phyloP scores from a whole-genome alignment of 768 basidiomycete species.

The Mycena pura region DNA sequence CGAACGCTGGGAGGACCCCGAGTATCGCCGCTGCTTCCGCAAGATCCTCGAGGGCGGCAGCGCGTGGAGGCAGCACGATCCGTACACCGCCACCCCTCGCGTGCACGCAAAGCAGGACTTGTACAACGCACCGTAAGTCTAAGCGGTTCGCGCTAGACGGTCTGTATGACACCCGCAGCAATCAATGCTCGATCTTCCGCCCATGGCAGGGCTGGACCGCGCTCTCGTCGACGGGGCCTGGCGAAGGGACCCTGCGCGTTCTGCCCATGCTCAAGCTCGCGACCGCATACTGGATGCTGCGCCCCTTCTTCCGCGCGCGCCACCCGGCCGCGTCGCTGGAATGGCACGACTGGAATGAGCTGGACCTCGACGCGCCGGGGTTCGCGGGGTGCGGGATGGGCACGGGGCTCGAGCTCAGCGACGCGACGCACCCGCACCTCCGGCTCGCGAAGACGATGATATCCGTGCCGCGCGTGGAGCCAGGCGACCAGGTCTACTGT shows the following conservation, averaged over 20 bases:
- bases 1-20: conserved; percentile 63
- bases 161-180: conserved; percentile 35
- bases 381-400: conserved; percentile 65
- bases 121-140: conserved; percentile 63
- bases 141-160: conserved; percentile 13
- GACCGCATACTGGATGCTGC: conserved; percentile 66
- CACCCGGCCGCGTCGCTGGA: conserved; percentile 36
- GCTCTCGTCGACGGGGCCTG: conserved; percentile 58
- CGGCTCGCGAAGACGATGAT: conserved; percentile 61
- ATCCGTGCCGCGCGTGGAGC: conserved; percentile 61
- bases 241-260: conserved; percentile 70
- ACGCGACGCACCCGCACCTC: conserved; percentile 69
- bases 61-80: conserved; percentile 55
- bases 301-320: conserved; percentile 67
- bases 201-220: conserved; percentile 68
- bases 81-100: conserved; percentile 55
- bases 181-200: conserved; percentile 60
- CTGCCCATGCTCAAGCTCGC: conserved; percentile 62
- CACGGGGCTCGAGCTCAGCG: conserved; percentile 61
- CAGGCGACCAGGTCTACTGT: conserved; percentile 72
- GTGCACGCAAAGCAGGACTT: conserved; percentile 63
- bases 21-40: conserved; percentile 46
- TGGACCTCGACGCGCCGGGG: conserved; percentile 54
- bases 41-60: conserved; percentile 52
- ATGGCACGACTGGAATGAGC: conserved; percentile 58